phyloP scores from a whole-genome alignment of 345 rosid genomes.

The Acer saccharum region DNA sequence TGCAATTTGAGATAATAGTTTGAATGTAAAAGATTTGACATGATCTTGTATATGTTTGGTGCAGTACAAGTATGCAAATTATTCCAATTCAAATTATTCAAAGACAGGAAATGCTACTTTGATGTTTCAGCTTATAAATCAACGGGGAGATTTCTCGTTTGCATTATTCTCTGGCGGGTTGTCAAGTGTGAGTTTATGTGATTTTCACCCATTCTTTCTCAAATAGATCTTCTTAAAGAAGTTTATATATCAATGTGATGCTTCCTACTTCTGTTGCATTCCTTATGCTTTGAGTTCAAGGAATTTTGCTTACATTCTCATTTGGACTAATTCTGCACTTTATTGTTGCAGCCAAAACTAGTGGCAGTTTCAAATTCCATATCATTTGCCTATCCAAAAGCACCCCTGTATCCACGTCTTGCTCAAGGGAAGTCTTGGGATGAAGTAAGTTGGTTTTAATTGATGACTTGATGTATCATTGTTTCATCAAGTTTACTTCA shows the following conservation, averaged over 20 bases:
- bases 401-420: constrained; percentile 90
- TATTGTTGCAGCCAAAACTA: constrained; percentile 71
- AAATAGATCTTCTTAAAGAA: neutral
- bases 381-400: constrained; percentile 73
- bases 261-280: neutral
- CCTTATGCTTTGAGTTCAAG: neutral
- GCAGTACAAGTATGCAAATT: constrained; percentile 70
- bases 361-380: constrained; percentile 67
- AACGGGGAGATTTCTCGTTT: constrained; percentile 91
- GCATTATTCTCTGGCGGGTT: constrained; percentile 72
- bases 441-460: constrained; percentile 56
- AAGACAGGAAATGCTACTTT: constrained; percentile 60
- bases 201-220: neutral
- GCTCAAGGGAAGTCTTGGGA: constrained; percentile 92
- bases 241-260: neutral
- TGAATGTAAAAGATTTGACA: neutral
- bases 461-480: neutral
- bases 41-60: constrained; percentile 17
- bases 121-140: constrained; percentile 80
- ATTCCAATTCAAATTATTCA: constrained; percentile 44
- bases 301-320: constrained; percentile 6
- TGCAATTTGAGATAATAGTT: neutral
- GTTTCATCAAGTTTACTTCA: neutral
- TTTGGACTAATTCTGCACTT: constrained; percentile 24
- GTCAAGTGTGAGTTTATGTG: constrained; percentile 46